A percentile compares a stretch with the other conserved stretches of the same genome.
phyloP scores from a whole-genome alignment of 1,139 yeast genomes.

The Scheffersomyces segobiensis region DNA sequence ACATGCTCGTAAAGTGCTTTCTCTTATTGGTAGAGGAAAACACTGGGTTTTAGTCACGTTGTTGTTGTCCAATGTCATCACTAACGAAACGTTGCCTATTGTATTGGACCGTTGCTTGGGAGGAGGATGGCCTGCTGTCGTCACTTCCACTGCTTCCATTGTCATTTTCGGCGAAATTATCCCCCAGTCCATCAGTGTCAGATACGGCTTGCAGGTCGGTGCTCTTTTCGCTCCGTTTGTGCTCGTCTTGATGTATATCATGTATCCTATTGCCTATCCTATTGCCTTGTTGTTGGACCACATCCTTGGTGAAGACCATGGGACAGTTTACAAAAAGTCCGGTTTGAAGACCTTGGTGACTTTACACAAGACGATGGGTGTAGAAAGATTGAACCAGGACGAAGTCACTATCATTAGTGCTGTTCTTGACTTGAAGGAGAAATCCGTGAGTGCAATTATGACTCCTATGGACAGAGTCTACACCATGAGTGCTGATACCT shows the following conservation, averaged over 20 bases:
- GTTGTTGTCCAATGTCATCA: slow-evolving; percentile 82
- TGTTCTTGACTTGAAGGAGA: slow-evolving; percentile 90
- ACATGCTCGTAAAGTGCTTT: slow-evolving; percentile 73
- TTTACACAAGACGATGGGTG: slow-evolving; percentile 92
- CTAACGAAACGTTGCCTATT: slow-evolving; percentile 93
- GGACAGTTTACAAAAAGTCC: slow-evolving; percentile 88
- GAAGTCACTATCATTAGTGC: slow-evolving; percentile 96
- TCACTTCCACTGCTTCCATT: slow-evolving; percentile 85
- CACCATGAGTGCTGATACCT: slow-evolving; percentile 82
- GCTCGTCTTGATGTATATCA: slow-evolving; percentile 74
- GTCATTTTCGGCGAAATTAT: slow-evolving; percentile 96
- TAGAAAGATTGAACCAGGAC: slow-evolving; percentile 86
- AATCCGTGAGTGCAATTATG: slow-evolving; percentile 84
- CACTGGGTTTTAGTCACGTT: slow-evolving; percentile 98
- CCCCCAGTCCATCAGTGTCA: slow-evolving; percentile 90
- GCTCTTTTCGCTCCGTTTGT: slow-evolving; percentile 91
- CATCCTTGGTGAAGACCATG: slow-evolving; percentile 92
- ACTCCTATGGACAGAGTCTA: slow-evolving; percentile 91
- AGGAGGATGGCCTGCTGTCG: slow-evolving; percentile 98
- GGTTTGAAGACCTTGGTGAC: slow-evolving; percentile 94
- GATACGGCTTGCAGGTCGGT: slow-evolving; percentile 91
- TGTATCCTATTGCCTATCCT: slow-evolving; percentile 95
- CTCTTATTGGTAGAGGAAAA: slow-evolving; percentile 77
- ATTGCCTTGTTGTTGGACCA: slow-evolving; percentile 79
- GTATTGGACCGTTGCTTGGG: slow-evolving; percentile 90